Base-by-base conservation (phyloP, 306 rosid genomes). In the Cyamopsis tetragonoloba region DNA sequence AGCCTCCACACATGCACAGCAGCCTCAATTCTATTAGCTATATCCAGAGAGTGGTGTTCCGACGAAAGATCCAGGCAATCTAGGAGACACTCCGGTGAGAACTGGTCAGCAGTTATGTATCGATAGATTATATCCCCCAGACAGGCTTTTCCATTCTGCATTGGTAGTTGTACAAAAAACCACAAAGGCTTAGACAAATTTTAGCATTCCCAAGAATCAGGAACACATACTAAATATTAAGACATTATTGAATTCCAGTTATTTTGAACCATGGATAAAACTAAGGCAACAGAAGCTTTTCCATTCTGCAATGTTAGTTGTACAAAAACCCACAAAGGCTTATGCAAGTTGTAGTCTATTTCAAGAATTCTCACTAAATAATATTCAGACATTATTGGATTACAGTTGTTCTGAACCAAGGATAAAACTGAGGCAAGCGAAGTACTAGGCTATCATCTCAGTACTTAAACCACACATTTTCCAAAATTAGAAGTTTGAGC, bases 11-110 rank as follows among this genome's bases (percentile, higher is more conserved):
- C 84, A 77, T 92, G 85, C 35, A 87, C 75, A 15, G 95, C 89
- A 65, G 92, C 98, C 83, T 92, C 98, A 53, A 92, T 78, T 72
- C 95, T 84, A 39, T 92, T 92, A 47, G 84, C 98, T 62, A 89
- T 61, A 72, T 92, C 96, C 61, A 79, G 63, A 67, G 92, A 82
- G 79, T 82, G 92, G 79, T 88, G 98, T 74, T 92, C 98, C 3
- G 98, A 89, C 4, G 98, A 89, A 70, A 89, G 87, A 79, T 92
- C 98, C 71, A 92, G 74, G 75, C 91, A 85, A 74, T 92, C 92
- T 12, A 87, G 91, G 50, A 92, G 88, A 43, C 88, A 79, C 58
- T 82, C 96, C 9, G 96, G 81, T 0, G 89, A 86, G 76, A 92
- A 89, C 80, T 76, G 83, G 12, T 74, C 89, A 1, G 89, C 85